phyloP scores from a whole-genome alignment of 257 asterid species.

The Echites panduratus region DNA sequence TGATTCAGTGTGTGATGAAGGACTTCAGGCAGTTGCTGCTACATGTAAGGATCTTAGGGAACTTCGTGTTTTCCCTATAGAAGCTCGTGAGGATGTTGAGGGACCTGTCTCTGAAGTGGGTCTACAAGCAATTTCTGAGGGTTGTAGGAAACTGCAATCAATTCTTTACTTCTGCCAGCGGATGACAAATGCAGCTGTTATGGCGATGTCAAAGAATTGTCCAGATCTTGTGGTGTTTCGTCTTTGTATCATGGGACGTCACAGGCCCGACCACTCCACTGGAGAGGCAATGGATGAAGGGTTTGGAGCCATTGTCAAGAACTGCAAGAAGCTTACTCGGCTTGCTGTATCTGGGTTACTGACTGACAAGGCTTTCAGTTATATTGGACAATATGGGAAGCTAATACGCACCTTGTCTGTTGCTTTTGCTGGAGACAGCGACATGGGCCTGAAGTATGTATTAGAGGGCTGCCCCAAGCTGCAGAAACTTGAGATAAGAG shows the following conservation, averaged over 20 bases:
- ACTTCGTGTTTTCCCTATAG: constrained; percentile 48
- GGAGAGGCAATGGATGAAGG: constrained; percentile 60
- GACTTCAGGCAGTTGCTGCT: constrained; percentile 50
- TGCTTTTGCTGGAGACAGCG: constrained; percentile 50
- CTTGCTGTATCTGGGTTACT: constrained; percentile 47
- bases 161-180: constrained; percentile 46
- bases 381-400: constrained; percentile 46
- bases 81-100: constrained; percentile 41
- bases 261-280: constrained; percentile 37
- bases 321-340: constrained; percentile 51
- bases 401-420: constrained; percentile 43
- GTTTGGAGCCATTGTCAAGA: constrained; percentile 53
- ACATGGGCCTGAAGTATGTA: constrained; percentile 37
- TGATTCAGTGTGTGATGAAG: constrained; percentile 50
- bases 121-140: constrained; percentile 47
- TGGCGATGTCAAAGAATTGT: constrained; percentile 49
- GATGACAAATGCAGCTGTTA: constrained; percentile 52
- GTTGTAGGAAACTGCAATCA: constrained; percentile 47
- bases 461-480: constrained; percentile 48
- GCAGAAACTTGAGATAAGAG: constrained; percentile 54
- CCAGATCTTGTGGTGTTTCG: constrained; percentile 48
- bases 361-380: constrained; percentile 42
- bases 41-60: constrained; percentile 48
- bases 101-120: constrained; percentile 49
- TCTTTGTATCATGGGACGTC: constrained; percentile 49